phyloP scores from a whole-genome alignment of 1,139 yeast species.

The Suhomyces maxii region DNA sequence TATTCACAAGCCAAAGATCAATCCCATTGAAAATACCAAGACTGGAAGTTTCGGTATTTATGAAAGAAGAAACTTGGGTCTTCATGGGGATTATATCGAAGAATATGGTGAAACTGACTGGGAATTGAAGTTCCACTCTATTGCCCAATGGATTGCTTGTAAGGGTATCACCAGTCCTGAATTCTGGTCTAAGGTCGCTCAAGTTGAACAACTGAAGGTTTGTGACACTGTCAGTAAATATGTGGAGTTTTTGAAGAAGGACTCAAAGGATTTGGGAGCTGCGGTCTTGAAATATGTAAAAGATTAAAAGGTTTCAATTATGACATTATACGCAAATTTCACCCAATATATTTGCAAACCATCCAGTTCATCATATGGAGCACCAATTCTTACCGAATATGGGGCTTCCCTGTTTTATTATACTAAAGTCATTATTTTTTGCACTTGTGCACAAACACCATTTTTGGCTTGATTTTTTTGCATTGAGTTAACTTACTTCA shows the following conservation, averaged over 20 bases:
- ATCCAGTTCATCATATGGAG: not conserved
- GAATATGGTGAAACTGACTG: conserved; percentile 27
- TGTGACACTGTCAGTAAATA: conserved; percentile 28
- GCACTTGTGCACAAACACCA: too few relatives aligned
- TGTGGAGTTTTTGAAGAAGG: conserved; percentile 28
- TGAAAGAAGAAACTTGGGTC: conserved; percentile 26
- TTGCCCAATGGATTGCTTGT: conserved; percentile 39
- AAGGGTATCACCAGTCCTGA: conserved; percentile 24
- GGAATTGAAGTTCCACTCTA: conserved; percentile 38
- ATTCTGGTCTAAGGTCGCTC: conserved; percentile 25
- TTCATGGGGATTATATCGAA: conserved; percentile 15
- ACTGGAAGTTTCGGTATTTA: conserved; percentile 19
- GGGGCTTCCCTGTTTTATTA: too few relatives aligned
- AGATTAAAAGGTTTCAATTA: not conserved
- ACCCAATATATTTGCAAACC: not conserved
- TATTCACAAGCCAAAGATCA: conserved; percentile 43
- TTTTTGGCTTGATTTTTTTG: too few relatives aligned
- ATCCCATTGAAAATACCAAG: conserved; percentile 29
- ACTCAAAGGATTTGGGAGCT: conserved; percentile 17
- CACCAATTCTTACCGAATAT: too few relatives aligned
- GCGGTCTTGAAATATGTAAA: conserved; percentile 9
- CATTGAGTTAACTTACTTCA: too few relatives aligned
- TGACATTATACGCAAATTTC: too few relatives aligned
- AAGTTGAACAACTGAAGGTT: conserved; percentile 21
- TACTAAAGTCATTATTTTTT: too few relatives aligned